Conservation (phyloP, 805 yeast species). For the Metschnikowia henanensis region DNA sequence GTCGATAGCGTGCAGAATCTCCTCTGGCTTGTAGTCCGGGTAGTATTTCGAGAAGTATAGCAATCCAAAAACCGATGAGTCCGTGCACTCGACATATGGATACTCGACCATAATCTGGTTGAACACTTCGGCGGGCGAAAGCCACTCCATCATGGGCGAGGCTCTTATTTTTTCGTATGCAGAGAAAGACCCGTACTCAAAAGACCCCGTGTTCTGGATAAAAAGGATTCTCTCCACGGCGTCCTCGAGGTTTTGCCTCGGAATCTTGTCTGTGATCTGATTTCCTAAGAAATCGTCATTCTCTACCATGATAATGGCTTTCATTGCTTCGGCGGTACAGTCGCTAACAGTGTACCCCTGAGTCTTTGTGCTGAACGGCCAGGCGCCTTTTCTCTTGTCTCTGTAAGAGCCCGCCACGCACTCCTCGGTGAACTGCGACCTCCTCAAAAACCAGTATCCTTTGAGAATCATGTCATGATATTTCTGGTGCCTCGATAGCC, state of each 20-base stretch:
- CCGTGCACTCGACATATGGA: constrained; percentile 98
- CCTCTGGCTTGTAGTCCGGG: constrained; percentile 61
- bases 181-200: constrained; percentile 89
- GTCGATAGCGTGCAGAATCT: constrained; percentile 67
- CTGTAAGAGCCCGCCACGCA: constrained; percentile 77
- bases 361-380: constrained; percentile 94
- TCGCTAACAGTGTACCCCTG: constrained; percentile 98
- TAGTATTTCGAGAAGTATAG: constrained; percentile 70
- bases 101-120: constrained; percentile 98
- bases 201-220: constrained; percentile 76
- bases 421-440: constrained; percentile 84
- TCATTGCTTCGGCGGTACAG: constrained; percentile 94
- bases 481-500: constrained; percentile 68
- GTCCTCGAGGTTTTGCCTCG: constrained; percentile 52
- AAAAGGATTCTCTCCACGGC: constrained; percentile 76
- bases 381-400: constrained; percentile 83
- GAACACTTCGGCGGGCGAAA: constrained; percentile 97
- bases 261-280: constrained; percentile 44
- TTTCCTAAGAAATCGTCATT: constrained; percentile 51
- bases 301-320: constrained; percentile 90
- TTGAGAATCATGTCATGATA: constrained; percentile 61
- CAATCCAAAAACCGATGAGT: constrained; percentile 88
- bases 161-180: constrained; percentile 88
- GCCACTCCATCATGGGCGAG: constrained; percentile 66
- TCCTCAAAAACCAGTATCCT: constrained; percentile 69